Conservation (phyloP, 2,329 filamentous ascomycete species). For the Alternaria alternata region DNA sequence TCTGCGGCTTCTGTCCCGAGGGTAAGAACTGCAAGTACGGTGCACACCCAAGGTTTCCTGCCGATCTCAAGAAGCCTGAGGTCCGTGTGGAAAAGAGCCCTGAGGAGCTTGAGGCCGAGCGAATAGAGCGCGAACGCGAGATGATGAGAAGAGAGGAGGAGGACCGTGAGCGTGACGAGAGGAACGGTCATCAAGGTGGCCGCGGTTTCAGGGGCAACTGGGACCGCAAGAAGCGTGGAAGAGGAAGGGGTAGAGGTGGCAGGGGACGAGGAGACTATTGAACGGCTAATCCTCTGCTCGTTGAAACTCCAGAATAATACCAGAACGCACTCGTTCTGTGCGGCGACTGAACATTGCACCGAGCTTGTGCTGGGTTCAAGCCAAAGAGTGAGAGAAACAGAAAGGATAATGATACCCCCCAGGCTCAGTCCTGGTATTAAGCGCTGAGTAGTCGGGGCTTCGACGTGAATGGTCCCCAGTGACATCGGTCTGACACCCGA, state of each 20-base stretch:
- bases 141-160: conserved; percentile 52
- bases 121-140: conserved; percentile 59
- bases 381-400: background rate
- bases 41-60: conserved; percentile 83
- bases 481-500: background rate
- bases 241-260: conserved; percentile 33
- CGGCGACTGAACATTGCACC: background rate
- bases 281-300: background rate
- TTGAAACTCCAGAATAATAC: background rate
- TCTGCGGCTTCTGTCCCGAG: conserved; percentile 94
- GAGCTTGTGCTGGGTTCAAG: too few species aligned
- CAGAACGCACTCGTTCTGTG: background rate
- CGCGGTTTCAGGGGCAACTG: conserved; percentile 46
- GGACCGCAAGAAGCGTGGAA: conserved; percentile 45
- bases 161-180: conserved; percentile 51
- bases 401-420: background rate
- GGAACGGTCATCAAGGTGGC: conserved; percentile 41
- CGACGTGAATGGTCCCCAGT: background rate
- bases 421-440: background rate
- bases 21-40: conserved; percentile 78
- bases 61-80: conserved; percentile 69
- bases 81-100: conserved; percentile 74
- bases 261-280: conserved; percentile 33
- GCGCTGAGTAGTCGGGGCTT: background rate
- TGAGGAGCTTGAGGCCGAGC: conserved; percentile 70